phyloP scores from a whole-genome alignment of 1,139 yeast genomes.

The Blastobotrys petasosporus region DNA sequence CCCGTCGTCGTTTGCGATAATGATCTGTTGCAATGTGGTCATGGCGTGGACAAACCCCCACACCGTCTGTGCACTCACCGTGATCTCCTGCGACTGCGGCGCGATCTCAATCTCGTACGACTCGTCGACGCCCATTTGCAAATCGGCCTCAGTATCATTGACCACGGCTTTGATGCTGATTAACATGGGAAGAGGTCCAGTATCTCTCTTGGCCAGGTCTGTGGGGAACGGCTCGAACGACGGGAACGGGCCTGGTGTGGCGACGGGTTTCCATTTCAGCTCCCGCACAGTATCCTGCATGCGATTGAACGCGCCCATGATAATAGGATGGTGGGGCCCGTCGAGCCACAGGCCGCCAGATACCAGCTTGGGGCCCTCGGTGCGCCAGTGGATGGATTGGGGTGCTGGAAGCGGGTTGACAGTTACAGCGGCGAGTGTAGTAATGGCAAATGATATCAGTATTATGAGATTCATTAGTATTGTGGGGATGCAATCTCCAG shows the following conservation, averaged over 20 bases:
- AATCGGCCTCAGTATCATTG: constrained; percentile 31
- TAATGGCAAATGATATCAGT: constrained; percentile 1
- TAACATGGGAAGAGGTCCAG: constrained; percentile 5
- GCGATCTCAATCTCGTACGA: constrained; percentile 32
- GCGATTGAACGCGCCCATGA: constrained; percentile 20
- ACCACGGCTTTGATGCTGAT: constrained; percentile 21
- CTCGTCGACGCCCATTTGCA: constrained; percentile 42
- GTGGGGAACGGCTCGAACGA: constrained; percentile 23
- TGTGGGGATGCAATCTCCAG: no score
- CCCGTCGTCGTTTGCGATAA: constrained; percentile 27
- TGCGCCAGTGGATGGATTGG: constrained; percentile 22
- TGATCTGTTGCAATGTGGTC: constrained; percentile 41
- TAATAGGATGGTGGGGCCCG: constrained; percentile 11
- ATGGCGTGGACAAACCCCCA: constrained; percentile 46
- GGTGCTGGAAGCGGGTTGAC: constrained; percentile 28
- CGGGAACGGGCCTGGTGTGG: constrained; percentile 19
- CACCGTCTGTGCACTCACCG: constrained; percentile 34
- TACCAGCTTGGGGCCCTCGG: constrained; percentile 19
- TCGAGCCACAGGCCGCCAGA: constrained; percentile 14
- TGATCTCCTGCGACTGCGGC: constrained; percentile 20
- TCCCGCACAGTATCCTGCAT: constrained; percentile 16
- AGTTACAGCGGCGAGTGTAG: not conserved
- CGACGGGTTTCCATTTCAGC: constrained; percentile 24
- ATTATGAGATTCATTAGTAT: not conserved
- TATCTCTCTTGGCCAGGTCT: not conserved